These are phyloP conservation scores for Plantago ovata DNA, from an alignment of 257 asterid species.

Conservation along the genomic window DNA sequence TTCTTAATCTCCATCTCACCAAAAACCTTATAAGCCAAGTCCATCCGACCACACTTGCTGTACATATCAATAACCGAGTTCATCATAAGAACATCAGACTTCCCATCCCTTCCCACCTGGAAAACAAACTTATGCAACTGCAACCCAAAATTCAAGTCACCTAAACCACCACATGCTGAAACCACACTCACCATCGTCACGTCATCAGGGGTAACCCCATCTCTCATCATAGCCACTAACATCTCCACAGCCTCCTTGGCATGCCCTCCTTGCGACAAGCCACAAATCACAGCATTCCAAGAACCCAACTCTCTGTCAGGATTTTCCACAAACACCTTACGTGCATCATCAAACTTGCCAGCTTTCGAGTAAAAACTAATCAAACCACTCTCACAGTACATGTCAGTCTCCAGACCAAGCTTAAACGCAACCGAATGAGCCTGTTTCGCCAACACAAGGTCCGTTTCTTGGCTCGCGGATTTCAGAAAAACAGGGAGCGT, in stretches of 20 bases:
- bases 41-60: slow-evolving; percentile 90
- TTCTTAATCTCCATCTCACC: slow-evolving; percentile 58
- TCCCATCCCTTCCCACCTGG: slow-evolving; percentile 41
- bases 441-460: slow-evolving; percentile 35
- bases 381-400: slow-evolving; percentile 79
- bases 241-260: slow-evolving; percentile 53
- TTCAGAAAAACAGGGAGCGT: slow-evolving; percentile 68
- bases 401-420: slow-evolving; percentile 43
- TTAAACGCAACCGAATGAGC: slow-evolving; percentile 51
- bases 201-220: slow-evolving; percentile 64
- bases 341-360: slow-evolving; percentile 49
- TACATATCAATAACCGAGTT: slow-evolving; percentile 82
- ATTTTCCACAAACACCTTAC: slow-evolving; percentile 58
- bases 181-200: slow-evolving; percentile 82
- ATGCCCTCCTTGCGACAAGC: slow-evolving; percentile 73
- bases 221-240: slow-evolving; percentile 51
- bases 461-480: slow-evolving; percentile 38
- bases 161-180: slow-evolving; percentile 74
- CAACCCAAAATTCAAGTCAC: slow-evolving; percentile 60
- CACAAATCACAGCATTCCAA: slow-evolving; percentile 84
- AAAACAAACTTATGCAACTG: slow-evolving; percentile 78
- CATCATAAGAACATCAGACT: slow-evolving; percentile 55
- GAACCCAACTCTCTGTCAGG: slow-evolving; percentile 69
- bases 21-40: slow-evolving; percentile 62
- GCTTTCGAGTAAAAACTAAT: slow-evolving; percentile 51